These are phyloP conservation scores for Staphylotrichum tortipilum DNA, from an alignment of 495 filamentous ascomycete genomes.

Conservation along the genomic window DNA sequence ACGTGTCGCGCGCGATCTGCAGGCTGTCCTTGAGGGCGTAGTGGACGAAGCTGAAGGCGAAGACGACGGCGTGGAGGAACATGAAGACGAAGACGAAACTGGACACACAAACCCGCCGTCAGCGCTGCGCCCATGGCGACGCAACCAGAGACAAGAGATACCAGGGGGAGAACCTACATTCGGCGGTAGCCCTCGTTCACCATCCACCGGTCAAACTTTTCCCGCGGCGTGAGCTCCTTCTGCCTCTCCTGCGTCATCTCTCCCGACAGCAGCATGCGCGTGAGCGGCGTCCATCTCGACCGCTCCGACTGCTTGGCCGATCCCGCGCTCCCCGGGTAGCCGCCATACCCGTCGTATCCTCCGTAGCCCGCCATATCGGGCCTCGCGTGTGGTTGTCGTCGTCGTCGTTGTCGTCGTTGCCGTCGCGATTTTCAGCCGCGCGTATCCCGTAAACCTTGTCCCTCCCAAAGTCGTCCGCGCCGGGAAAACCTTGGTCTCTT, in stretches of 20 bases:
- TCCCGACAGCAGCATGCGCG: constrained; percentile 58
- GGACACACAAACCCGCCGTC: not conserved
- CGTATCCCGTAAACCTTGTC: constrained; percentile 3
- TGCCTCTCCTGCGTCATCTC: constrained; percentile 59
- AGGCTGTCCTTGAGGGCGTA: constrained; percentile 66
- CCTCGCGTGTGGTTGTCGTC: too few relatives aligned
- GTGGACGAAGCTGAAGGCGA: constrained; percentile 66
- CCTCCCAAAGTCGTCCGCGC: constrained; percentile 8
- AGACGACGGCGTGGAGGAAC: constrained; percentile 57
- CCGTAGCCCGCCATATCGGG: constrained; percentile 37
- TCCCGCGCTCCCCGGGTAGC: constrained; percentile 19
- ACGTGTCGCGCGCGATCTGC: constrained; percentile 49
- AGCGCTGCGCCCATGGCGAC: too few relatives aligned
- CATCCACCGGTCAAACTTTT: constrained; percentile 57
- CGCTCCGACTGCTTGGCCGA: constrained; percentile 46
- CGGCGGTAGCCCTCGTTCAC: constrained; percentile 68
- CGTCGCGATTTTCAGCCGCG: constrained; percentile 6
- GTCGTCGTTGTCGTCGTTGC: not conserved
- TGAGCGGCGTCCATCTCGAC: constrained; percentile 61
- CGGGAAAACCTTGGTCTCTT: constrained; percentile 7
- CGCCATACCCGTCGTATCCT: constrained; percentile 17
- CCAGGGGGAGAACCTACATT: constrained; percentile 44
- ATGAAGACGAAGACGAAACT: constrained; percentile 67
- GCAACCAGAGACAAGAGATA: not conserved
- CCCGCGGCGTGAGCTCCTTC: constrained; percentile 46